Evolutionary conservation across 495 filamentous ascomycete genomes (phyloP).

Genomic region (Podospora pseudoanserina): DNA sequence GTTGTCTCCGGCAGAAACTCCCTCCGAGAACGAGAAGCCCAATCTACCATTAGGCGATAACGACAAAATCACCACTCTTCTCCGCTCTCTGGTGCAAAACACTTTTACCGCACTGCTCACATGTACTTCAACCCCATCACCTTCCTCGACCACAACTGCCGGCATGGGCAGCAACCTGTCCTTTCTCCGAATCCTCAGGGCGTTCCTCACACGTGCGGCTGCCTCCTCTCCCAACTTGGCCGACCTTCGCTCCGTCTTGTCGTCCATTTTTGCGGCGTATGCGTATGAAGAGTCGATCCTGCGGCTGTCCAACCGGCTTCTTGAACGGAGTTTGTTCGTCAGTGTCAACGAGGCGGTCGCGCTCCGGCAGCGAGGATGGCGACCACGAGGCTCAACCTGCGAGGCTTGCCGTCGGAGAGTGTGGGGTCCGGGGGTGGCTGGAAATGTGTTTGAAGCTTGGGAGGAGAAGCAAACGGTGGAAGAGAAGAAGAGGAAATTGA

Average conservation of each 20-base stretch:
- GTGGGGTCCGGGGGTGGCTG: slow-evolving; percentile 85
- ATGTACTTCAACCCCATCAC: slow-evolving; percentile 51
- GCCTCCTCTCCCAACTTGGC: slow-evolving; percentile 77
- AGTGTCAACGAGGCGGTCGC: slow-evolving; percentile 71
- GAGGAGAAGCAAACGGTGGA: slow-evolving; percentile 57
- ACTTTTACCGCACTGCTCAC: slow-evolving; percentile 84
- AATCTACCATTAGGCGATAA: slow-evolving; percentile 34
- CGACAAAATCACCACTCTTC: slow-evolving; percentile 56
- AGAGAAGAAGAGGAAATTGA: slow-evolving; percentile 37
- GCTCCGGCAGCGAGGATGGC: slow-evolving; percentile 84
- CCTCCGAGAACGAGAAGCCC: slow-evolving; percentile 25
- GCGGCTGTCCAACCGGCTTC: slow-evolving; percentile 73
- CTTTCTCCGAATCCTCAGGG: slow-evolving; percentile 84
- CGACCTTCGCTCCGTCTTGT: slow-evolving; percentile 78
- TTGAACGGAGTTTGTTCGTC: slow-evolving; percentile 86
- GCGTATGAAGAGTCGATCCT: slow-evolving; percentile 88
- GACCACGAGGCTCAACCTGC: slow-evolving; percentile 78
- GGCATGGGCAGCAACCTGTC: slow-evolving; percentile 57
- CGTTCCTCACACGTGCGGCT: slow-evolving; percentile 82
- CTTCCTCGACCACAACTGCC: slow-evolving; percentile 21
- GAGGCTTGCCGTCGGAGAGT: slow-evolving; percentile 78
- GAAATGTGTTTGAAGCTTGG: slow-evolving; percentile 77
- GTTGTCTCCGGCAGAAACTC: slow-evolving; percentile 11
- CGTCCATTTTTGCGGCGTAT: slow-evolving; percentile 90
- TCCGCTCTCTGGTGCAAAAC: slow-evolving; percentile 80